Percentiles rank a stretch among this genome's conserved stretches.
These are phyloP conservation scores for Phytophthora chlamydospora DNA, from an alignment of 352 stramenopile species.

Conservation along the genomic window DNA sequence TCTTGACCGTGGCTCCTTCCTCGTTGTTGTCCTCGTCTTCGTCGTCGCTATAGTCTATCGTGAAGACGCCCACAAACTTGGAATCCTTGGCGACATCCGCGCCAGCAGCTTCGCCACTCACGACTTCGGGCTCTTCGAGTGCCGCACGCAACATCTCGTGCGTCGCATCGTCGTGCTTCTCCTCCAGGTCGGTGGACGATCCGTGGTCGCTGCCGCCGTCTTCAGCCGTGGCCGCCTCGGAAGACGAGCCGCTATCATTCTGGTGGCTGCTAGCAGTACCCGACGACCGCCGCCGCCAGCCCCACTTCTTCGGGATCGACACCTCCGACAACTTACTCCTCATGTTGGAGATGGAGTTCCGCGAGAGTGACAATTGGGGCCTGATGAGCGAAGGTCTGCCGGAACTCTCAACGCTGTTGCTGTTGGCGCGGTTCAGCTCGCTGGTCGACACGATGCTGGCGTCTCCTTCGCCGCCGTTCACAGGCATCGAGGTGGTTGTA, in stretches of 20 bases:
- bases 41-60: constrained; percentile 83
- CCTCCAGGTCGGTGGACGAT: constrained; percentile 51
- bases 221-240: constrained; percentile 64
- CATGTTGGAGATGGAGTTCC: constrained; percentile 60
- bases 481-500: constrained; percentile 68
- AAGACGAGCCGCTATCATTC: constrained; percentile 67
- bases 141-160: constrained; percentile 48
- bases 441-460: constrained; percentile 75
- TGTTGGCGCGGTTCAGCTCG: constrained; percentile 36
- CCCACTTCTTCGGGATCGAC: constrained; percentile 71
- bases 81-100: constrained; percentile 26
- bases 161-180: constrained; percentile 46
- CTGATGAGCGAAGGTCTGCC: constrained; percentile 22
- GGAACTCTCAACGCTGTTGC: constrained; percentile 27
- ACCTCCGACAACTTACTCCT: constrained; percentile 65
- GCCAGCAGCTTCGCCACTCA: constrained; percentile 17
- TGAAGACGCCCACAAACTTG: constrained; percentile 80
- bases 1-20: constrained; percentile 4
- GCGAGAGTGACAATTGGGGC: constrained; percentile 59
- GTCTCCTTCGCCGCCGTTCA: constrained; percentile 76
- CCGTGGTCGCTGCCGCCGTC: constrained; percentile 69
- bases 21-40: constrained; percentile 52
- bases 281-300: constrained; percentile 55
- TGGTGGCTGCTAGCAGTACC: constrained; percentile 40
- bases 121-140: constrained; percentile 41